A percentile compares a stretch with the other conserved stretches of the same genome.
Conservation (phyloP, 2,329 filamentous ascomycete genomes). For the Exophiala bonariae region DNA sequence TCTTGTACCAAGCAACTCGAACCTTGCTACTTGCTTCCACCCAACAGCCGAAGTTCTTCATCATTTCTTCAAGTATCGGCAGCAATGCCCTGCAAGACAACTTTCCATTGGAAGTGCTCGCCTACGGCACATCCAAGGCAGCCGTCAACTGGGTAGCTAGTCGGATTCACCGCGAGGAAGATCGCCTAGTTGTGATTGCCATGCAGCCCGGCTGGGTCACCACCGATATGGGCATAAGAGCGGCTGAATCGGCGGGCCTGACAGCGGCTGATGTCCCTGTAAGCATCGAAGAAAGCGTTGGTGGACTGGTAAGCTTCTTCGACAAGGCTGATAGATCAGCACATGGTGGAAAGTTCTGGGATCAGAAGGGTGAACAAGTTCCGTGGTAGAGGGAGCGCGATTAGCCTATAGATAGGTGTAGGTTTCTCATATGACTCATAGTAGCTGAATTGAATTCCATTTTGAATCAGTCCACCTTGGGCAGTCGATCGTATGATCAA, state of each 20-base stretch:
- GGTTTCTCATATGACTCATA: too few relatives aligned
- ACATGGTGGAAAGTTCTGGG: conserved; percentile 21
- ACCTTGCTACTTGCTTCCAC: conserved; percentile 34
- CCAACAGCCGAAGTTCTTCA: conserved; percentile 37
- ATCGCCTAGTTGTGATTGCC: conserved; percentile 28
- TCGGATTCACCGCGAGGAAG: conserved; percentile 28
- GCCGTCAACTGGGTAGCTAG: conserved; percentile 26
- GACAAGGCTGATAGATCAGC: conserved; percentile 18
- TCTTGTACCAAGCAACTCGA: conserved; percentile 37
- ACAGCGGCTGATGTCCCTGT: conserved; percentile 14
- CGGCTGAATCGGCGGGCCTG: conserved; percentile 12
- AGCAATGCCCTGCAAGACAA: conserved; percentile 35
- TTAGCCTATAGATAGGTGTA: too few relatives aligned
- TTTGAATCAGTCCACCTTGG: too few relatives aligned
- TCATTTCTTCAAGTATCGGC: conserved; percentile 38
- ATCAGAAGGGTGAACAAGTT: conserved; percentile 12
- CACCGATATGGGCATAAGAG: conserved; percentile 23
- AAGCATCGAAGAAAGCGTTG: conserved; percentile 17
- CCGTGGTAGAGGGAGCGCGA: conserved; percentile 15
- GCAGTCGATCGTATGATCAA: too few relatives aligned
- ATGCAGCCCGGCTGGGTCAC: conserved; percentile 36
- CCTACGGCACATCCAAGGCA: conserved; percentile 30
- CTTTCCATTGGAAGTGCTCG: conserved; percentile 15
- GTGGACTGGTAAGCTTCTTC: conserved; percentile 15
- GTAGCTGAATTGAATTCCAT: too few relatives aligned